Evolutionary conservation across 225 moss, liverwort and hornwort species (phyloP), one percentile per base, ranked within the genome.

Genomic region (Pseudisothecium myosuroides): DNA sequence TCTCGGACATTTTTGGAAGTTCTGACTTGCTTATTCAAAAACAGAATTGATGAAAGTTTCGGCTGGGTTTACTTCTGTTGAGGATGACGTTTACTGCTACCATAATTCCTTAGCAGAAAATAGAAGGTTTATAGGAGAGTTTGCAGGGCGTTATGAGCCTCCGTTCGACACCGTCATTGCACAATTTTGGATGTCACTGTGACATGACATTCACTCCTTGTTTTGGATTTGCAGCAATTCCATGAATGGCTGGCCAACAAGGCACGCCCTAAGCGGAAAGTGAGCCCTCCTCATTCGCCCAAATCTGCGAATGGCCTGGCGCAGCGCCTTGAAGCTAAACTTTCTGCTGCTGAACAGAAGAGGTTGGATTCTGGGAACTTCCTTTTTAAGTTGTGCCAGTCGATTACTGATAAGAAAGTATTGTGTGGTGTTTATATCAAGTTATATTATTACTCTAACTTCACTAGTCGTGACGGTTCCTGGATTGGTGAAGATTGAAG

Each of bases 241-340:
- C 98, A 96, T 88, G 98, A 97, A 84, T 98, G 98, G 98, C 85
- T 97, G 87, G 98, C 93, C n/a, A 97, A 97, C 72, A 98, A 98
- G 60, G 98, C 98, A 27, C 95, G 97, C 23, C 93, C 98, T 1
- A 96, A 93, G 93, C 95, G 93, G 59, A 94, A 92, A 91, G 91
- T 91, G 62, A 96, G 98, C 88, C 96, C 96, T 78, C 92, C 95
- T 50, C 95, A 92, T 58, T 93, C 92, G 92, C 64, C 90, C 90
- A 88, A 87, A 61, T 87, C 87, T 81, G 87, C 47, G 93, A 96
- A 90, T 59, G 95, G 91, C 83, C 88, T 97, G 63, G 98, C 98
- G 32, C 97, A 97, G 87, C 95, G 97, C 64, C 91, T 98, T 72
- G 96, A 98, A 91, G 98, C 98, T 14, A 98, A 97, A 92, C 96